Evolutionary conservation across 257 asterid genomes (phyloP), one percentile per base, ranked within the genome.

Genomic region (Nicotiana paniculata): DNA sequence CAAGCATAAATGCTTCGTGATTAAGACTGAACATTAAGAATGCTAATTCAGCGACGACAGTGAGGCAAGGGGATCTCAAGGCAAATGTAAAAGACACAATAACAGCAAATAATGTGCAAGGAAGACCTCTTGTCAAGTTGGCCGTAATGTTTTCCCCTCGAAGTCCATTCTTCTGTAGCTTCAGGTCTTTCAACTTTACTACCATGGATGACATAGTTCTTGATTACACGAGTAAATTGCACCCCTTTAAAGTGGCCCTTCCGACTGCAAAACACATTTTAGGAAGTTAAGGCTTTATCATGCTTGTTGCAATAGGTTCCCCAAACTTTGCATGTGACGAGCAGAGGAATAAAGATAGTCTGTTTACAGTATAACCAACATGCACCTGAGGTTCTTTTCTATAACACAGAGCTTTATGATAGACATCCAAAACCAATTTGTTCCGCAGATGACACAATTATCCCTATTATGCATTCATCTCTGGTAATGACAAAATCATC

Each of bases 1-100:
- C 99, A 89, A 93, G 90, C 97, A 95, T 93, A 90, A 95, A 95
- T 39, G 98, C 98, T 84, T 95, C 99, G 88, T 95, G 99, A 91
- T 95, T 95, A 89, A 85, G 83, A 63, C 91, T 88, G 85, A 37
- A 66, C 48, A 28, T 12, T 59, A 58, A 80, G 68, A 18, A 65
- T 64, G 75, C 32, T 39, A 32, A 54, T 48, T 70, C 55, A 82
- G 58, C 74, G 37, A 62, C 39, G 21, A 54, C 39, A 53, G 35
- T 1, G 15, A 79, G 24, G 72, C 77, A 62, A 24, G 61, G 77
- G 26, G 62, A 51, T 48, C 61, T 48, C 46, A 59, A 59, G 61
- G 63, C 57, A 66, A 32, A 26, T 43, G 28, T 68, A 43, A 33
- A 79, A 55, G 46, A 39, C 54, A 55, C 37, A 67, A 59, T 74